A percentile compares a stretch with the other conserved stretches of the same genome.
Conservation (phyloP, 345 rosid genomes). For the Brassica juncea region DNA sequence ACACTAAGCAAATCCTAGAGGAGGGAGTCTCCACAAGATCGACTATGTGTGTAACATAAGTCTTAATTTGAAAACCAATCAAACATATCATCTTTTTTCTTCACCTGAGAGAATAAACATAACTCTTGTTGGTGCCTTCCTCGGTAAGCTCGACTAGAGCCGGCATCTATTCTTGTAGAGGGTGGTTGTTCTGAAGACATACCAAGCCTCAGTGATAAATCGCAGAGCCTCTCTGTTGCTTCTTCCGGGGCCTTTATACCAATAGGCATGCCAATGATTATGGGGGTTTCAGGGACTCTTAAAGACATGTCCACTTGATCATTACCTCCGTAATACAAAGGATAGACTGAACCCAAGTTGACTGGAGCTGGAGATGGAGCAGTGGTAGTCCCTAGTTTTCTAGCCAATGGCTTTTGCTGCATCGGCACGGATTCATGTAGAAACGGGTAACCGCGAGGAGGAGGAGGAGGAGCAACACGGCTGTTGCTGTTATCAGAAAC, state of each 20-base stretch:
- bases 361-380: neutral
- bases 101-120: slow-evolving; percentile 59
- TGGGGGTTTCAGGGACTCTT: slow-evolving; percentile 43
- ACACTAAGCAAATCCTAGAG: slow-evolving; percentile 24
- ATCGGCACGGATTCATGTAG: slow-evolving; percentile 45
- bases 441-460: slow-evolving; percentile 46
- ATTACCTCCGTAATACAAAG: slow-evolving; percentile 65
- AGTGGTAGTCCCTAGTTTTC: slow-evolving; percentile 42
- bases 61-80: slow-evolving; percentile 42
- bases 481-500: slow-evolving; percentile 38
- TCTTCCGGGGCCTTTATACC: slow-evolving; percentile 51
- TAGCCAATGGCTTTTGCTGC: slow-evolving; percentile 35
- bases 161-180: slow-evolving; percentile 42
- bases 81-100: slow-evolving; percentile 42
- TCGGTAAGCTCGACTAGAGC: slow-evolving; percentile 42
- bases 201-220: slow-evolving; percentile 86
- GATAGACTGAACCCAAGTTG: slow-evolving; percentile 64
- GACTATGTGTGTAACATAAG: slow-evolving; percentile 50
- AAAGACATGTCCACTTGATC: slow-evolving; percentile 42
- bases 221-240: slow-evolving; percentile 53
- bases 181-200: slow-evolving; percentile 52
- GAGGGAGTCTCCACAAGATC: slow-evolving; percentile 42
- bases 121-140: slow-evolving; percentile 52
- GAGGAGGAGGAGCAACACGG: slow-evolving; percentile 25
- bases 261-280: slow-evolving; percentile 75